phyloP scores from a whole-genome alignment of 2,329 filamentous ascomycete species.

The Trichoderma oligosporum region DNA sequence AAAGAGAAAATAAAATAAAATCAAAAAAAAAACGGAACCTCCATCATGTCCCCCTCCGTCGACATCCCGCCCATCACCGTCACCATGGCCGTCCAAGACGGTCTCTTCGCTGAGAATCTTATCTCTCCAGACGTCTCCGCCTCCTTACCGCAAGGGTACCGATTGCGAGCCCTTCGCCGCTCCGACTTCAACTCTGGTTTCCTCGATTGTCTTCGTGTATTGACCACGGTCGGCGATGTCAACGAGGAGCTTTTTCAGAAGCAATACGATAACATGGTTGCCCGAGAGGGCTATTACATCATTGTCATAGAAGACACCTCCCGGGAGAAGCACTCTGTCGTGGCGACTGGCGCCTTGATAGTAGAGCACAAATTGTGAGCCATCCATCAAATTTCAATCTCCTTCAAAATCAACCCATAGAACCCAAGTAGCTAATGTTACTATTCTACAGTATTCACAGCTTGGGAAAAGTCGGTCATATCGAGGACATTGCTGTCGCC shows the following conservation, averaged over 20 bases:
- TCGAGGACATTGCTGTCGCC: conserved; percentile 94
- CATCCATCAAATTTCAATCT: conserved; percentile 22
- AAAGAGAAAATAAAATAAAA: background rate
- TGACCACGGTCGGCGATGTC: conserved; percentile 91
- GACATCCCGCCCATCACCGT: conserved; percentile 3
- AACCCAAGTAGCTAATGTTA: conserved; percentile 21
- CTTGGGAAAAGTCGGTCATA: conserved; percentile 83
- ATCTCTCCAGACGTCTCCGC: conserved; percentile 72
- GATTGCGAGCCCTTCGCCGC: conserved; percentile 72
- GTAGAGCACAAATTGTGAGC: conserved; percentile 90
- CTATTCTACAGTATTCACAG: conserved; percentile 62
- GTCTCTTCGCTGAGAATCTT: conserved; percentile 73
- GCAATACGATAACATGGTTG: conserved; percentile 77
- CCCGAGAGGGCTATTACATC: conserved; percentile 76
- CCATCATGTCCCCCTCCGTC: conserved; percentile 3
- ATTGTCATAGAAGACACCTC: conserved; percentile 75
- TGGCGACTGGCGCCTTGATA: conserved; percentile 86
- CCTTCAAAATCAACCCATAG: no score
- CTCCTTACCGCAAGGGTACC: conserved; percentile 75
- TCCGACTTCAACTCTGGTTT: conserved; percentile 79
- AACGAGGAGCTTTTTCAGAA: conserved; percentile 68
- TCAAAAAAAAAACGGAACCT: background rate
- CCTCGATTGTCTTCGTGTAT: conserved; percentile 82
- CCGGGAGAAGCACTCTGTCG: conserved; percentile 57
- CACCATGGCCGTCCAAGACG: conserved; percentile 33